Evolutionary conservation across 352 stramenopile genomes (phyloP).

Genomic region (Thraustochytrium striatum): DNA sequence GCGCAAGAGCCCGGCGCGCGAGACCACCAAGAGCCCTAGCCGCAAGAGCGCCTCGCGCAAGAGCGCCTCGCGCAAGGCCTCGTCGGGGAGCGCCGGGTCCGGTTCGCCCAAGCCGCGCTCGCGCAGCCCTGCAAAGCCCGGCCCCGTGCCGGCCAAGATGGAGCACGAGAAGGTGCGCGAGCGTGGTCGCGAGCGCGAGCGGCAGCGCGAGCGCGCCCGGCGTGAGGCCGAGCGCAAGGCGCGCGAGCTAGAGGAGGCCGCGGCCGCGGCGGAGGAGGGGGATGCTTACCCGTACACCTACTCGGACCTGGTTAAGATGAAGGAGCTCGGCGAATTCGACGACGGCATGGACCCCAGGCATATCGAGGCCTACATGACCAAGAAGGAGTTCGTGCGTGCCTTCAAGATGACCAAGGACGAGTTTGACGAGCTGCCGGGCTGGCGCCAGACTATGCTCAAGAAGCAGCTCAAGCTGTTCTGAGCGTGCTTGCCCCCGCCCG

Average conservation of each 20-base stretch:
- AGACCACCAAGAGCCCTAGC: too few species aligned
- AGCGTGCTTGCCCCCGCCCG: too few species aligned
- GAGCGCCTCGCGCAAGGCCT: background rate
- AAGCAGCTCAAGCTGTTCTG: slow-evolving; percentile 21
- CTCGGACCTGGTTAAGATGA: background rate
- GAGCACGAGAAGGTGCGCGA: background rate
- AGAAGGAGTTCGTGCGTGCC: background rate
- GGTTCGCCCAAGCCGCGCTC: background rate
- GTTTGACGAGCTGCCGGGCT: slow-evolving; percentile 14
- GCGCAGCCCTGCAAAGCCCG: too few species aligned
- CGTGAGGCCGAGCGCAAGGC: background rate
- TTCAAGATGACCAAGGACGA: slow-evolving; percentile 24
- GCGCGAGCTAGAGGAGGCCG: background rate
- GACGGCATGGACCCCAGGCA: slow-evolving; percentile 17
- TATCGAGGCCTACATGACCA: slow-evolving; percentile 32
- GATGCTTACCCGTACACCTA: slow-evolving; percentile 28
- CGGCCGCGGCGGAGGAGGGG: background rate
- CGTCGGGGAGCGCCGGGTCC: background rate
- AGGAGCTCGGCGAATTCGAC: slow-evolving; percentile 24
- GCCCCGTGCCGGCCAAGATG: too few species aligned
- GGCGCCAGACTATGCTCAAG: slow-evolving; percentile 15
- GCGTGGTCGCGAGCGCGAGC: background rate
- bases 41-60: background rate
- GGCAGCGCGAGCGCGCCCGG: background rate
- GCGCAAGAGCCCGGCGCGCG: too few species aligned